Conservation (phyloP, 306 rosid species). For the Rosa multiflora region DNA sequence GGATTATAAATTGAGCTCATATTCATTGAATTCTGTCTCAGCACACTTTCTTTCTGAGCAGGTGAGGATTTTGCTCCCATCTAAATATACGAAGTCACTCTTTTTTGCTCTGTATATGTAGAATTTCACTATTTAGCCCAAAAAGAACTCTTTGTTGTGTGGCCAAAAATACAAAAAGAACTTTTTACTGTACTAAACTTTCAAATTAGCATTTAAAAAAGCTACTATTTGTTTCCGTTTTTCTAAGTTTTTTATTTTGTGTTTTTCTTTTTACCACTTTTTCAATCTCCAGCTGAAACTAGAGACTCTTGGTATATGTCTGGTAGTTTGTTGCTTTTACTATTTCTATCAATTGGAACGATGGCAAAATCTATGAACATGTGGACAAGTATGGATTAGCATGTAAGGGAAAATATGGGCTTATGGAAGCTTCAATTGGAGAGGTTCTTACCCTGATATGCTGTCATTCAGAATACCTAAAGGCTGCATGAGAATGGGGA, state of each 20-base stretch:
- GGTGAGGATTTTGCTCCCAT: slow-evolving; percentile 41
- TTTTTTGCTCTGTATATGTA: background rate
- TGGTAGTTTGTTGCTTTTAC: background rate
- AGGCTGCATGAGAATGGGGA: no score
- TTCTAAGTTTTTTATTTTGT: background rate
- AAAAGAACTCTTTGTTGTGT: background rate
- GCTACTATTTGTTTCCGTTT: no score
- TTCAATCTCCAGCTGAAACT: background rate
- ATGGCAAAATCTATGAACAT: background rate
- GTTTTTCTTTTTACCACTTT: background rate
- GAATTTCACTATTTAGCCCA: background rate
- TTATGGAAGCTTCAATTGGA: no score
- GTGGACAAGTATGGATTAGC: background rate
- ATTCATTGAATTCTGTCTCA: slow-evolving; percentile 93
- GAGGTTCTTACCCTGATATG: no score
- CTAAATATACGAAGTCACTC: slow-evolving; percentile 17
- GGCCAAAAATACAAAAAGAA: background rate
- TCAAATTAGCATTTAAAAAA: background rate
- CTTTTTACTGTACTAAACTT: background rate
- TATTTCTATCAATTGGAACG: background rate
- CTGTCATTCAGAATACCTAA: no score
- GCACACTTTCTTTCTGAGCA: slow-evolving; percentile 97
- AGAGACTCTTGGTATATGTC: background rate
- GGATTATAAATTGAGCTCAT: slow-evolving; percentile 91
- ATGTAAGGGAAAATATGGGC: no score